Conservation (phyloP, 2,329 filamentous ascomycete species). For the Nectriaceae sp. region DNA sequence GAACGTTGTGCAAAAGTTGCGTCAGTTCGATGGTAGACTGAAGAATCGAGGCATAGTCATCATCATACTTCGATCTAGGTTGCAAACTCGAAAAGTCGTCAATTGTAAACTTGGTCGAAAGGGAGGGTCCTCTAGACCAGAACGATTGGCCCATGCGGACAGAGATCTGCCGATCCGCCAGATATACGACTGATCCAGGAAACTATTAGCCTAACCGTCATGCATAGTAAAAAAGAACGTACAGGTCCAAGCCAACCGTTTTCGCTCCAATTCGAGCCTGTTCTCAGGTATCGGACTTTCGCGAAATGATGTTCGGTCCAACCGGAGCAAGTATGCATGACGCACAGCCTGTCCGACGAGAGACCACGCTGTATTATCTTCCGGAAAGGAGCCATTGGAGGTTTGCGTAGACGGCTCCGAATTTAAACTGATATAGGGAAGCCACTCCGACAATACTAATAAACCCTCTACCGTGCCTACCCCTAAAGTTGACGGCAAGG, state of each 20-base stretch:
- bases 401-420: slow-evolving; percentile 10
- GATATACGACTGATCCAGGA: background rate
- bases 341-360: slow-evolving; percentile 14
- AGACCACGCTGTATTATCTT: slow-evolving; percentile 16
- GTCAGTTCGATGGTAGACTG: background rate
- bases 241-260: background rate
- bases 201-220: background rate
- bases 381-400: slow-evolving; percentile 3
- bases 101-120: background rate
- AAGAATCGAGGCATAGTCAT: background rate
- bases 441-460: slow-evolving; percentile 14
- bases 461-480: slow-evolving; percentile 12
- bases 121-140: background rate
- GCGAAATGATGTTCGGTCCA: slow-evolving; percentile 13
- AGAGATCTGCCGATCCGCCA: background rate
- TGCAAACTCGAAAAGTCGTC: background rate
- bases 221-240: background rate
- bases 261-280: background rate
- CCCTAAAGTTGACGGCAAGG: slow-evolving; percentile 13
- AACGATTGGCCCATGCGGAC: background rate
- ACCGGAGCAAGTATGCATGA: slow-evolving; percentile 12
- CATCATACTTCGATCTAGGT: background rate
- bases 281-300: background rate
- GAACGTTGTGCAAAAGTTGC: background rate
- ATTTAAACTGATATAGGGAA: slow-evolving; percentile 16